Conservation (phyloP, 179 eudicot species). For the Carnegiea gigantea region DNA sequence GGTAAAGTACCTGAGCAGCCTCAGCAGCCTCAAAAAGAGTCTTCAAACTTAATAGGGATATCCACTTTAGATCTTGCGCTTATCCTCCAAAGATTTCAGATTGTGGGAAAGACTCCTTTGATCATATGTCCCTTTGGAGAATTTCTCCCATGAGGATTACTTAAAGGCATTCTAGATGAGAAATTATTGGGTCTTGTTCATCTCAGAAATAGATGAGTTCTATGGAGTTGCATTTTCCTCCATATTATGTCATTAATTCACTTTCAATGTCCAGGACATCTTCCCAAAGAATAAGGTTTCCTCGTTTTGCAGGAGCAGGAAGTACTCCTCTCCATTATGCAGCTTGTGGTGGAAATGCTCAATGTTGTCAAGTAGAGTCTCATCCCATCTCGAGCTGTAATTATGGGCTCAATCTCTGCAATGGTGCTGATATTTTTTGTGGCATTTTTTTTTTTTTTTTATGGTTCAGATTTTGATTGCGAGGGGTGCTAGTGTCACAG, state of each 20-base stretch:
- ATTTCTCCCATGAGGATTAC: background rate
- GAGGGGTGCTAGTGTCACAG: slow-evolving; percentile 65
- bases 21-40: background rate
- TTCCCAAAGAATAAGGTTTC: background rate
- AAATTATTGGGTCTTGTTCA: background rate
- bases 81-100: background rate
- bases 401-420: background rate
- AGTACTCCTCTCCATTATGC: slow-evolving; percentile 95
- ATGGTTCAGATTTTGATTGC: slow-evolving; percentile 64
- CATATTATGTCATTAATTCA: background rate
- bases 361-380: slow-evolving; percentile 76
- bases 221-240: background rate
- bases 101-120: background rate
- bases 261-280: background rate
- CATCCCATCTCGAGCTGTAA: background rate
- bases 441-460: slow-evolving; percentile 9
- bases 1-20: background rate
- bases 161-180: background rate
- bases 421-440: slow-evolving; percentile 14
- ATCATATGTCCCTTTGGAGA: background rate
- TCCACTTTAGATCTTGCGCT: background rate
- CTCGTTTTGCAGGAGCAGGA: slow-evolving; percentile 67
- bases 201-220: too few relatives aligned
- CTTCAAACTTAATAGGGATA: background rate
- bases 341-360: slow-evolving; percentile 91